Percentiles rank a stretch among this genome's conserved stretches.
These are phyloP conservation scores for Trichomonas gallinae DNA, from an alignment of 208 protist species.

Conservation along the genomic window DNA sequence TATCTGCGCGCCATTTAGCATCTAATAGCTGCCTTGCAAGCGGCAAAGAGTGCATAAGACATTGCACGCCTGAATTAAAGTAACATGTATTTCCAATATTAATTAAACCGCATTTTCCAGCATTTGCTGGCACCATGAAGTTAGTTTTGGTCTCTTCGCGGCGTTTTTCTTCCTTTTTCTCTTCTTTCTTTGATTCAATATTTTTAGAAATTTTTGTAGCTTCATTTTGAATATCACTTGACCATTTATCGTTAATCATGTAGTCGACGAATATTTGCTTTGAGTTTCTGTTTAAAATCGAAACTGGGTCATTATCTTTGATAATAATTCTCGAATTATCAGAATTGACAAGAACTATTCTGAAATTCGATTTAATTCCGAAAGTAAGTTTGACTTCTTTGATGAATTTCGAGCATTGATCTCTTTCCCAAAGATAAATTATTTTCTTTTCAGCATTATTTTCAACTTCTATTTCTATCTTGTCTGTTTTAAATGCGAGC, in stretches of 20 bases:
- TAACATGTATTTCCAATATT: slow-evolving; percentile 25
- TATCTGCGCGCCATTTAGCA: neutral
- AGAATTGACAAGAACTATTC: neutral
- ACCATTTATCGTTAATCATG: neutral
- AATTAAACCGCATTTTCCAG: neutral
- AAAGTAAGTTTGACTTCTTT: neutral
- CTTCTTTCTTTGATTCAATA: neutral
- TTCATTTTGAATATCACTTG: neutral
- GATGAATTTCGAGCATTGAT: neutral
- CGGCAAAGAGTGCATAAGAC: neutral
- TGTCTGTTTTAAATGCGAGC: neutral
- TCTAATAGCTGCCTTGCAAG: neutral
- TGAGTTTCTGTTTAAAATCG: neutral
- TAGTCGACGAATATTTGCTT: neutral
- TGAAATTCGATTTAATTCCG: neutral
- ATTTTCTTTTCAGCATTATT: neutral
- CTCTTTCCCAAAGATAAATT: neutral
- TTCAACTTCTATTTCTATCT: neutral
- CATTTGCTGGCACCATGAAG: neutral
- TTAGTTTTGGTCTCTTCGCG: neutral
- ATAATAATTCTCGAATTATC: neutral
- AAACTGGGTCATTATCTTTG: neutral
- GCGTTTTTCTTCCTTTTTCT: neutral
- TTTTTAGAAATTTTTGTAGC: neutral
- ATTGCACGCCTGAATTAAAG: neutral